Evolutionary conservation across 176 grass and related monocot genomes (phyloP).

Genomic region (Elaeis guineensis): DNA sequence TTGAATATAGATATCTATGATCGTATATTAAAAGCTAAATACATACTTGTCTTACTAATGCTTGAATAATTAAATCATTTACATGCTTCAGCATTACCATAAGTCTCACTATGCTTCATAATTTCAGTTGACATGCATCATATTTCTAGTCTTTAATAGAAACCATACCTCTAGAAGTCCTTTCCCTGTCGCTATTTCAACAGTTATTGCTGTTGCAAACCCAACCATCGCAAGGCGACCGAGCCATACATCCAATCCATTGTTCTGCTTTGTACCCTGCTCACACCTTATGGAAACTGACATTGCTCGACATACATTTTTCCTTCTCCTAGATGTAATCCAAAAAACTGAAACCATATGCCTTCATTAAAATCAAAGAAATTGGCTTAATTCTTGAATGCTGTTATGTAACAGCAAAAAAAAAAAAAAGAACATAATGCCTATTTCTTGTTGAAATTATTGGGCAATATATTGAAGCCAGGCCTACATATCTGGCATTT

Average conservation of each 20-base stretch:
- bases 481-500: too few species aligned
- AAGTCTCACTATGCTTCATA: too few species aligned
- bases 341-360: constrained; percentile 13
- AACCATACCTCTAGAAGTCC: constrained; percentile 57
- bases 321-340: constrained; percentile 28
- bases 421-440: neutral
- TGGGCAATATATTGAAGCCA: too few species aligned
- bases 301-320: neutral
- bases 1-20: too few species aligned
- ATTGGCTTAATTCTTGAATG: neutral
- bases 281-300: constrained; percentile 54
- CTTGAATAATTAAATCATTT: too few species aligned
- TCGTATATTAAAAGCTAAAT: too few species aligned
- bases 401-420: neutral
- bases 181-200: constrained; percentile 74
- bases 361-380: neutral
- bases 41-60: too few species aligned
- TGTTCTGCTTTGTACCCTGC: constrained; percentile 41
- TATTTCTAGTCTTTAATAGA: neutral
- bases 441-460: too few species aligned
- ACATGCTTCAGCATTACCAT: too few species aligned
- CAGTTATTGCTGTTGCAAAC: constrained; percentile 61
- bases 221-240: constrained; percentile 76
- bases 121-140: too few species aligned
- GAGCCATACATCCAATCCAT: constrained; percentile 49